These are phyloP conservation scores for Nitzschia sp. DNA, from an alignment of 108 stramenopile genomes.

Conservation along the genomic window DNA sequence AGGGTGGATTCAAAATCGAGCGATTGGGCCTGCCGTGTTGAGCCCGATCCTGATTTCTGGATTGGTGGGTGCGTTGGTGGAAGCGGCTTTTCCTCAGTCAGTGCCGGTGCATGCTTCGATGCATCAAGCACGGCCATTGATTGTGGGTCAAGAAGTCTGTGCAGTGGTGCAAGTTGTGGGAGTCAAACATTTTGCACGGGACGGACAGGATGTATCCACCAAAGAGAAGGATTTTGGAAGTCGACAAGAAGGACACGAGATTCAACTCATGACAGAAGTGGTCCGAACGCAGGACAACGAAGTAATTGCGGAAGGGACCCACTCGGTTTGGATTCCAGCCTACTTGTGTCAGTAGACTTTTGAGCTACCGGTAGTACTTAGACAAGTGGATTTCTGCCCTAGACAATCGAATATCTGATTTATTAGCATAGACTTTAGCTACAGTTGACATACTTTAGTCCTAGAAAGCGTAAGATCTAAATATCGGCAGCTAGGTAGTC, in stretches of 20 bases:
- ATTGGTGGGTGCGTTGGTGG: constrained; percentile 55
- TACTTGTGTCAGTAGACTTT: constrained; percentile 23
- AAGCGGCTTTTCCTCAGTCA: constrained; percentile 48
- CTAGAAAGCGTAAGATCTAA: too few relatives aligned
- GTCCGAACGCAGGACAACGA: constrained; percentile 43
- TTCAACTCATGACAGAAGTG: constrained; percentile 42
- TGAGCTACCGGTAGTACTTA: not conserved
- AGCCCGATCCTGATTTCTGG: constrained; percentile 47
- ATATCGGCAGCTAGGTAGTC: too few relatives aligned
- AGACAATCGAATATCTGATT: too few relatives aligned
- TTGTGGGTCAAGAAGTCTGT: constrained; percentile 45
- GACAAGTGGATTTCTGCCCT: too few relatives aligned
- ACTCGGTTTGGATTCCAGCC: constrained; percentile 54
- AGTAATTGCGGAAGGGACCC: constrained; percentile 45
- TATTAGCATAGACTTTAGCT: too few relatives aligned
- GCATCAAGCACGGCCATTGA: constrained; percentile 47
- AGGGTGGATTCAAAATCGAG: constrained; percentile 49
- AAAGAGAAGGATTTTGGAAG: constrained; percentile 13
- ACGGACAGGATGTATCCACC: not conserved
- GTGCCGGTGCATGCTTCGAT: constrained; percentile 29
- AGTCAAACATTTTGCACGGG: constrained; percentile 13
- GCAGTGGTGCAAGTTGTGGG: constrained; percentile 30
- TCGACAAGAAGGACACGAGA: constrained; percentile 37
- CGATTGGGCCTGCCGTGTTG: constrained; percentile 60
- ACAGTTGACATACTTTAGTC: too few relatives aligned